phyloP scores from a whole-genome alignment of 345 rosid genomes.

The Syzygium jambos region DNA sequence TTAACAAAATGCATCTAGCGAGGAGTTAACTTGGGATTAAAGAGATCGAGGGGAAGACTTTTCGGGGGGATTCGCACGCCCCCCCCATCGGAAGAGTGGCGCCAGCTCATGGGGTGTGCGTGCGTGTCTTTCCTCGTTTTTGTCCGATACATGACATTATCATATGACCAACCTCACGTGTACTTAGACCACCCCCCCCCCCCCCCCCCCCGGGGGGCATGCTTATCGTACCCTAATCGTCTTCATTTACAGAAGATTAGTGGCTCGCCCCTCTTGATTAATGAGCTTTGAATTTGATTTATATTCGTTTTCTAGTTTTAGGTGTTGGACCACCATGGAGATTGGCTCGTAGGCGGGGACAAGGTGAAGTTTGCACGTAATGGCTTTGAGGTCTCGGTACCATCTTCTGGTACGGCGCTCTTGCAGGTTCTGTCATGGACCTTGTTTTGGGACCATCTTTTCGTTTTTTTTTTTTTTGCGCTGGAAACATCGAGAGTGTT shows the following conservation, averaged over 20 bases:
- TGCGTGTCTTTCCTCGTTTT: not conserved
- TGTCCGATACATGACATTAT: not conserved
- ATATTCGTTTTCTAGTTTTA: not conserved
- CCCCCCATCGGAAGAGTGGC: not conserved
- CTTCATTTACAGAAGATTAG: not conserved
- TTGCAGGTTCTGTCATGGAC: not conserved
- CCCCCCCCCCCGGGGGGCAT: not conserved
- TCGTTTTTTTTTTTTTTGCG: no score
- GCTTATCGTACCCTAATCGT: not conserved
- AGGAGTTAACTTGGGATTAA: not conserved
- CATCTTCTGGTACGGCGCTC: not conserved
- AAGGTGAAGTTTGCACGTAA: not conserved
- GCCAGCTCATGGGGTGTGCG: not conserved
- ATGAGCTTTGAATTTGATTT: not conserved
- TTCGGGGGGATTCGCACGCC: not conserved
- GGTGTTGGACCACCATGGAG: not conserved
- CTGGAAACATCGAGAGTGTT: fast-evolving
- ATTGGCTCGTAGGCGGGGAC: not conserved
- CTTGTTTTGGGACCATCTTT: no score
- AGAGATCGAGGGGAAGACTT: not conserved
- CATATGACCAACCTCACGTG: not conserved
- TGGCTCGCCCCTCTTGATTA: not conserved
- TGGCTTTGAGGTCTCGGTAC: not conserved
- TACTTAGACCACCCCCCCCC: not conserved
- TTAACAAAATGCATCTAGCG: not conserved